Base-by-base conservation (phyloP, 331 rosid species). In the Pyrus hybrid region DNA sequence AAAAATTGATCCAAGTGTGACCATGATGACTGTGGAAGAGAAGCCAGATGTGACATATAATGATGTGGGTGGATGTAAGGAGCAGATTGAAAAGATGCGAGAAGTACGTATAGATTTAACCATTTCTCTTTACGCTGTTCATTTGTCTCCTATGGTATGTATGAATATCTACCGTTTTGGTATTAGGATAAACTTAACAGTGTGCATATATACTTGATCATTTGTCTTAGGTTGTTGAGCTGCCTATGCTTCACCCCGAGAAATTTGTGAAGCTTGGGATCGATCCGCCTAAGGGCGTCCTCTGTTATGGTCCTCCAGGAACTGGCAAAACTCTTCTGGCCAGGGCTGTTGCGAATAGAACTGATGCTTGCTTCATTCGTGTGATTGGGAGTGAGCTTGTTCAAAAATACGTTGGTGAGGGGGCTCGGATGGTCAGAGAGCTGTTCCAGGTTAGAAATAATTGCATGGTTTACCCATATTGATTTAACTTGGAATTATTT, bases 181-280 rank as follows among this genome's bases (percentile, higher is more conserved):
- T 22, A 30, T 43, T 14, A 33, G 65, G 33, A 32, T 25, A 35
- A 67, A 21, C 23, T 56, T 13, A 20, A 64, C 22, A 2, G 32
- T 54, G 49, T 47, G 60, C 47, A 47, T 14, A 23, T 56, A 54
- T 37, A 63, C 21, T 74, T 17, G 63, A 14, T 25, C 45, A 37
- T 8, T 43, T 57, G 30, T 76, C 68, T 78, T 67, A 94, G 99
- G 99, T 94, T 83, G 99, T 94, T 81, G 99, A 95, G 84, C 88
- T 95, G 67, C 99, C 99, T 72, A 95, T 95, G 99, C 99, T 95
- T 89, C 99, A 92, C 69, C 99, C 99, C 0, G 99, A 95, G 90
- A 95, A 95, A 78, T 95, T 95, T 65, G 99, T 95, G 76, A 95
- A 95, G 90, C 99, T 95, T 65, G 99, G 99, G 77, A 95, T 95